phyloP scores from a whole-genome alignment of 768 basidiomycete species.

The Pholiota microspora region DNA sequence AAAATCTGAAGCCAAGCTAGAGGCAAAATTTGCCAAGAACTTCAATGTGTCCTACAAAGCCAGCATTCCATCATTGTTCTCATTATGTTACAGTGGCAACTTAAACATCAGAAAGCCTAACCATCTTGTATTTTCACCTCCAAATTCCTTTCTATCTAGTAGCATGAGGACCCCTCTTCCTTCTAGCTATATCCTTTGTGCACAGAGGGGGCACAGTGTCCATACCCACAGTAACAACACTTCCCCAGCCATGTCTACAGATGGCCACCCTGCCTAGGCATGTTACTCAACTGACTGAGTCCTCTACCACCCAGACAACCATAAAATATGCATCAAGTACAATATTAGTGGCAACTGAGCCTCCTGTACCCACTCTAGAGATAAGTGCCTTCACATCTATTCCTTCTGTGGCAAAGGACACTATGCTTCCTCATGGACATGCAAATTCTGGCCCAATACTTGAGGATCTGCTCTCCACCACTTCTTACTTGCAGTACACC shows the following conservation, averaged over 20 bases:
- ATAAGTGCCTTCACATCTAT: slow-evolving; percentile 15
- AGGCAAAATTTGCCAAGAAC: neutral
- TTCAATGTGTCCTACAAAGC: too few relatives aligned
- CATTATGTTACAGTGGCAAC: too few relatives aligned
- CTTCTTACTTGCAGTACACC: neutral
- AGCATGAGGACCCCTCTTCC: neutral
- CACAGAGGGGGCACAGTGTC: slow-evolving; percentile 3
- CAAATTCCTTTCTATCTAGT: slow-evolving; percentile 7
- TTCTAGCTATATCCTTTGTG: slow-evolving; percentile 8
- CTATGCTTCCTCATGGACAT: slow-evolving; percentile 15
- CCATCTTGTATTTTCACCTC: neutral
- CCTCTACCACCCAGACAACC: neutral
- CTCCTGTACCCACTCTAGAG: neutral
- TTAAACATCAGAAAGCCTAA: neutral
- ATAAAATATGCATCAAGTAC: slow-evolving; percentile 2
- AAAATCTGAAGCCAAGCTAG: neutral
- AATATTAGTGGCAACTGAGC: slow-evolving; percentile 3
- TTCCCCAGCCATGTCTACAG: neutral
- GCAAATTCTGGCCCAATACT: neutral
- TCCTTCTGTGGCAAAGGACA: slow-evolving; percentile 24
- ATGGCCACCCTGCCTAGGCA: slow-evolving; percentile 1
- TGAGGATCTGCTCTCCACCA: neutral
- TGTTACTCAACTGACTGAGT: neutral
- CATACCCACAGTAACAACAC: neutral
- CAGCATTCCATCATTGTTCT: neutral